phyloP scores from a whole-genome alignment of 2,329 filamentous ascomycete genomes.

The Reticulascus tulasneorum region DNA sequence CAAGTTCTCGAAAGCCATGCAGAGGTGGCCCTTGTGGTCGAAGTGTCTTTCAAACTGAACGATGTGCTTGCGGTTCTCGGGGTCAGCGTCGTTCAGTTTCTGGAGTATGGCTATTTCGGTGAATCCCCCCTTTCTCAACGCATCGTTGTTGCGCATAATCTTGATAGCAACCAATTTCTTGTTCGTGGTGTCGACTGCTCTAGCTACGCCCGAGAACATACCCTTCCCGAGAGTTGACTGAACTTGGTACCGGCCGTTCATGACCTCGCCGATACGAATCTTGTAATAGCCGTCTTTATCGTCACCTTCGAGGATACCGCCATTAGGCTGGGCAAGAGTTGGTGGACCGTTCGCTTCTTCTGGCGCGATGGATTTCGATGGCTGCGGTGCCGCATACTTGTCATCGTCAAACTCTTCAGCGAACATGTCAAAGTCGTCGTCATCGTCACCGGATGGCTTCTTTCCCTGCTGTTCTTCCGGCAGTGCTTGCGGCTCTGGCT shows the following conservation, averaged over 20 bases:
- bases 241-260: slow-evolving; percentile 86
- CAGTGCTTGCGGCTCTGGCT: slow-evolving; percentile 26
- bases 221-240: slow-evolving; percentile 85
- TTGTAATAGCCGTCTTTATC: slow-evolving; percentile 97
- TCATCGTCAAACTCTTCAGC: slow-evolving; percentile 72
- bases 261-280: slow-evolving; percentile 83
- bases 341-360: slow-evolving; percentile 47
- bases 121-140: slow-evolving; percentile 83
- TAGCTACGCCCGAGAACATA: slow-evolving; percentile 95
- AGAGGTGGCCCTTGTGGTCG: slow-evolving; percentile 91
- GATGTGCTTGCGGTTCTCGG: slow-evolving; percentile 86
- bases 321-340: slow-evolving; percentile 46
- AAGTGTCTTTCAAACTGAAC: slow-evolving; percentile 85
- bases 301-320: slow-evolving; percentile 84
- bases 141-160: slow-evolving; percentile 95
- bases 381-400: slow-evolving; percentile 55
- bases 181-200: slow-evolving; percentile 73
- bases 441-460: slow-evolving; percentile 43
- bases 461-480: slow-evolving; percentile 22
- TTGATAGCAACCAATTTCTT: slow-evolving; percentile 88
- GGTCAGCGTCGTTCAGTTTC: slow-evolving; percentile 80
- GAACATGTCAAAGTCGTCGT: slow-evolving; percentile 84
- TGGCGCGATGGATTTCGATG: slow-evolving; percentile 30
- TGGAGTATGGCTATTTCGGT: slow-evolving; percentile 93
- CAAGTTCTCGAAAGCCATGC: slow-evolving; percentile 95